phyloP scores from a whole-genome alignment of 768 basidiomycete genomes.

The Coprinopsis cinerea region DNA sequence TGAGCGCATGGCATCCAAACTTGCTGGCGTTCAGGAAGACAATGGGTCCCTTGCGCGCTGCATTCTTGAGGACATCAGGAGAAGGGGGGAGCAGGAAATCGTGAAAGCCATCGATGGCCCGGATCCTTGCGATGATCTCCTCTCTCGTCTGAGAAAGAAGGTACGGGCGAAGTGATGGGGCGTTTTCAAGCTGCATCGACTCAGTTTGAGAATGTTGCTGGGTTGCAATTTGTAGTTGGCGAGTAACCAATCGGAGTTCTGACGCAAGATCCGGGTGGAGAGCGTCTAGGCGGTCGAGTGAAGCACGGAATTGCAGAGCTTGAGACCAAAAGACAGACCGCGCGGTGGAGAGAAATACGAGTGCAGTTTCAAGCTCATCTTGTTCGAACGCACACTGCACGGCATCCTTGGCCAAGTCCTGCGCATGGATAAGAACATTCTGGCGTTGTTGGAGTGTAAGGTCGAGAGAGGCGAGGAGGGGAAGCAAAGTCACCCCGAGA shows the following conservation, averaged over 20 bases:
- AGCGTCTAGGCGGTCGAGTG: not conserved
- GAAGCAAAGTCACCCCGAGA: constrained; percentile 1
- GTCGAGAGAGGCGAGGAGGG: constrained; percentile 1
- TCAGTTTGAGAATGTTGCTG: too few relatives aligned
- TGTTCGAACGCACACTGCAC: not conserved
- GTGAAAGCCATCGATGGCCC: not conserved
- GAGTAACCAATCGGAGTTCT: too few relatives aligned
- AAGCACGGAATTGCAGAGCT: not conserved
- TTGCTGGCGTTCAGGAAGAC: not conserved
- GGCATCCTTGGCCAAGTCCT: not conserved
- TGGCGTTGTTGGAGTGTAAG: not conserved
- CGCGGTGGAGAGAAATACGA: not conserved
- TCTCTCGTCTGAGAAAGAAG: not conserved
- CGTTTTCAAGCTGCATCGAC: too few relatives aligned
- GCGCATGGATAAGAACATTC: not conserved
- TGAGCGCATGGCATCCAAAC: too few relatives aligned
- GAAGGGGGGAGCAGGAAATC: not conserved
- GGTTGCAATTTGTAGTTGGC: too few relatives aligned
- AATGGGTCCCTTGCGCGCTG: not conserved
- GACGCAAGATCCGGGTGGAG: too few relatives aligned
- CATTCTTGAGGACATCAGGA: not conserved
- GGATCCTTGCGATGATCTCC: not conserved
- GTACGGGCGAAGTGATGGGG: too few relatives aligned
- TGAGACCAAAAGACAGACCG: constrained; percentile 2
- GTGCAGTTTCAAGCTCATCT: not conserved